Percentiles rank a stretch among this genome's conserved stretches.
These are phyloP conservation scores for Tripidium arundinaceum DNA, from an alignment of 202 grass and related monocot species.

Conservation along the genomic window DNA sequence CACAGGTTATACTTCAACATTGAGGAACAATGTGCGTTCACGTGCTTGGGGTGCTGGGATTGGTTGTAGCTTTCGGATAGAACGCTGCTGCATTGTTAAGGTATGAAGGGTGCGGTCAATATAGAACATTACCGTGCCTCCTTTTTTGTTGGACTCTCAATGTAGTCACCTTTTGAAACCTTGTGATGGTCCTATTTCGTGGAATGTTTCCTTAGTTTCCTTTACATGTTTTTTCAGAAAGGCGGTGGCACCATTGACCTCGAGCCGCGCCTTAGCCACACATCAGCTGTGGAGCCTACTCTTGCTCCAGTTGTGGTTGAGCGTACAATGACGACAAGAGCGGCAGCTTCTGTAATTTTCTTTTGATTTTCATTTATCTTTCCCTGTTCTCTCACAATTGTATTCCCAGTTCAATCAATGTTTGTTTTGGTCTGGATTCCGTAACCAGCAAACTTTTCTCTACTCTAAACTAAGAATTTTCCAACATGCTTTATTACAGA, in stretches of 20 bases:
- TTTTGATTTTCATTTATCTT: slow-evolving; percentile 7
- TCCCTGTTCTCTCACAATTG: not conserved
- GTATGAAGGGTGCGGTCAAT: slow-evolving; percentile 35
- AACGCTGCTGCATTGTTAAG: slow-evolving; percentile 94
- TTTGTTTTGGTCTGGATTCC: not conserved
- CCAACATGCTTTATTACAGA: slow-evolving; percentile 54
- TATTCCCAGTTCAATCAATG: not conserved
- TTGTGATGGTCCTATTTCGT: slow-evolving; percentile 2
- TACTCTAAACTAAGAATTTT: slow-evolving; percentile 9
- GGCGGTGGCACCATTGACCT: slow-evolving; percentile 86
- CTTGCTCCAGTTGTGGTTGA: slow-evolving; percentile 87
- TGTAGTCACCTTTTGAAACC: not conserved
- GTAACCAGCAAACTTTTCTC: slow-evolving; percentile 9
- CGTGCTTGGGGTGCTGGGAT: slow-evolving; percentile 98
- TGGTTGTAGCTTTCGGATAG: slow-evolving; percentile 88
- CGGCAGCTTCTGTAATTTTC: slow-evolving; percentile 83
- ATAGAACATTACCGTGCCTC: not conserved
- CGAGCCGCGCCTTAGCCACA: slow-evolving; percentile 78
- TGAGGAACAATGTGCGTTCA: slow-evolving; percentile 96
- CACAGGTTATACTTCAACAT: slow-evolving; percentile 86
- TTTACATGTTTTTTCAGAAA: slow-evolving; percentile 57
- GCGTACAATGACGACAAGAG: slow-evolving; percentile 94
- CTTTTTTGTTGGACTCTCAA: not conserved
- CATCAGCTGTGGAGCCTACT: slow-evolving; percentile 92
- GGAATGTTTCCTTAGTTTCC: slow-evolving; percentile 23